phyloP scores from a whole-genome alignment of 2,329 filamentous ascomycete species.

The Lachnellula suecica region DNA sequence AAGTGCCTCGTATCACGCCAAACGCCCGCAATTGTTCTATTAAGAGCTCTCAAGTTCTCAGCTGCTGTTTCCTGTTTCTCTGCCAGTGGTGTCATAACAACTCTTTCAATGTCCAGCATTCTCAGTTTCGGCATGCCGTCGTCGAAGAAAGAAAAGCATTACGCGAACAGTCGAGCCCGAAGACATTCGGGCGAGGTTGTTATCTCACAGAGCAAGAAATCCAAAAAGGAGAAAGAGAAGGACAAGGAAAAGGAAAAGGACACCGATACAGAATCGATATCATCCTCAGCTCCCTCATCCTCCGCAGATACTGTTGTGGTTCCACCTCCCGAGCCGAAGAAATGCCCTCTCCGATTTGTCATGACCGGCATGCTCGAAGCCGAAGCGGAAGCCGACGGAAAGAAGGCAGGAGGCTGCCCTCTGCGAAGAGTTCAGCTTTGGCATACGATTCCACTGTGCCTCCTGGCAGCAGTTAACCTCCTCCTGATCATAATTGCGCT shows the following conservation, averaged over 20 bases:
- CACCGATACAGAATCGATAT: constrained; percentile 22
- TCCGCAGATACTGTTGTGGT: constrained; percentile 8
- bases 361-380: constrained; percentile 24
- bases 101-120: constrained; percentile 11
- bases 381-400: constrained; percentile 10
- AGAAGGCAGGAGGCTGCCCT: constrained; percentile 19
- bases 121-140: constrained; percentile 20
- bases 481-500: constrained; percentile 27
- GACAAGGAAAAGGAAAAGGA: constrained; percentile 26
- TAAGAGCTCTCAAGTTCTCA: background rate
- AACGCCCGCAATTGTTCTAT: constrained; percentile 8
- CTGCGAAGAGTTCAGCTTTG: constrained; percentile 28
- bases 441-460: constrained; percentile 29
- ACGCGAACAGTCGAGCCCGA: constrained; percentile 22
- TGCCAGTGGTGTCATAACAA: background rate
- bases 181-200: constrained; percentile 21
- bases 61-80: background rate
- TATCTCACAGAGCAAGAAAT: constrained; percentile 22
- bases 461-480: constrained; percentile 28
- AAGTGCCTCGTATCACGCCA: constrained; percentile 3
- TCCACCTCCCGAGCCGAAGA: constrained; percentile 13
- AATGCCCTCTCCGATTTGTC: constrained; percentile 29
- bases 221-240: constrained; percentile 19
- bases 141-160: constrained; percentile 28
- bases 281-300: constrained; percentile 17